Conservation (phyloP, 768 basidiomycete species). For the Stropharia rugosoannulata region DNA sequence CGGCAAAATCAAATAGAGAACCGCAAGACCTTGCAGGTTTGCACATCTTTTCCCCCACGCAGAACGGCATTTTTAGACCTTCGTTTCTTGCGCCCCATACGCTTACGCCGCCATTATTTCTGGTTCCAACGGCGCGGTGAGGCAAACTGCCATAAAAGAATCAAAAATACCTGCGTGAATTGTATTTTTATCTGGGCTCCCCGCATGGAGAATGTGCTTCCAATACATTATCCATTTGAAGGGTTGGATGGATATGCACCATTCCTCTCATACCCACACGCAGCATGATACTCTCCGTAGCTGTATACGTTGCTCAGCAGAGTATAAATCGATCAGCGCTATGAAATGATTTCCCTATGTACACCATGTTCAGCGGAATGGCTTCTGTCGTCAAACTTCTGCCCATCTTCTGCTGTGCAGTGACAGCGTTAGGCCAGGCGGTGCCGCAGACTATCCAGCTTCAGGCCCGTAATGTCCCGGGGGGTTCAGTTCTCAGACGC, state of each 20-base stretch:
- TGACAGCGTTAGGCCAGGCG: slow-evolving; percentile 11
- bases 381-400: slow-evolving; percentile 7
- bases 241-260: too few relatives aligned
- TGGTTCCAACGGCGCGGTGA: neutral
- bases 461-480: slow-evolving; percentile 23
- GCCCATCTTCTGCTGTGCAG: slow-evolving; percentile 5
- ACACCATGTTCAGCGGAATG: slow-evolving; percentile 8
- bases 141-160: neutral
- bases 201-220: too few relatives aligned
- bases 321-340: neutral
- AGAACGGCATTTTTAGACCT: neutral
- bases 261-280: slow-evolving; percentile 2
- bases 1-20: too few relatives aligned
- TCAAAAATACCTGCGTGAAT: neutral
- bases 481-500: slow-evolving; percentile 23
- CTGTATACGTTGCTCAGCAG: neutral
- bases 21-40: neutral
- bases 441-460: slow-evolving; percentile 31
- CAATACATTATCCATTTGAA: too few relatives aligned
- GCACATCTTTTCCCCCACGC: neutral
- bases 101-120: neutral
- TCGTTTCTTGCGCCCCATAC: neutral
- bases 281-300: neutral
- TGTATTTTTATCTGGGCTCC: too few relatives aligned
- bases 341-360: neutral